These are phyloP conservation scores for Cicer cuneatum DNA, from an alignment of 306 rosid genomes.

Conservation along the genomic window DNA sequence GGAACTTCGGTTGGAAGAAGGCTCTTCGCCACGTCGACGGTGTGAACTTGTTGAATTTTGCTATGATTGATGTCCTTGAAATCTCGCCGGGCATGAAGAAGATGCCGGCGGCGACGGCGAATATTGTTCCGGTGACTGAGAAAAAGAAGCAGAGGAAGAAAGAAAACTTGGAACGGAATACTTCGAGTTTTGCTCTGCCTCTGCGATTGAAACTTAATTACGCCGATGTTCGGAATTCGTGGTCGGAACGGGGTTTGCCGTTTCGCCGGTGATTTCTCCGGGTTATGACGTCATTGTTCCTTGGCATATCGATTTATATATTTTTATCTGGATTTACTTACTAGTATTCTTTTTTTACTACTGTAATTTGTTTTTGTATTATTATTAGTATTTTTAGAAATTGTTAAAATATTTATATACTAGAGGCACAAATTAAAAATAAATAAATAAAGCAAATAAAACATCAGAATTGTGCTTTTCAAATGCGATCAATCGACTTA, in stretches of 20 bases:
- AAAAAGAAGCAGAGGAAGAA: conserved; percentile 41
- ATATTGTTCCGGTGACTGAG: not conserved
- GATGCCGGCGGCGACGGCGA: conserved; percentile 14
- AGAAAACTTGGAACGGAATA: conserved; percentile 39
- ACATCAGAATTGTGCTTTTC: not conserved
- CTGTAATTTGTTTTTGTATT: not conserved
- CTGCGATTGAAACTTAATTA: conserved; percentile 71
- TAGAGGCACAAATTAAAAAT: too few relatives aligned
- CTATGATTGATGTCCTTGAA: conserved; percentile 62
- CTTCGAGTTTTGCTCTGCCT: conserved; percentile 45
- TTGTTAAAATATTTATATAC: too few relatives aligned
- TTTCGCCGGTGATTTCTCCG: conserved; percentile 61
- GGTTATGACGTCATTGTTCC: not conserved
- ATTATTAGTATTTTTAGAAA: not conserved
- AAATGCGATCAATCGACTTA: not conserved
- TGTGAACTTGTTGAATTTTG: conserved; percentile 61
- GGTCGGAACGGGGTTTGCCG: conserved; percentile 75
- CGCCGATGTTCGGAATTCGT: conserved; percentile 61
- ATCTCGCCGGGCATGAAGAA: conserved; percentile 63
- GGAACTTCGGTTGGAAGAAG: conserved; percentile 54
- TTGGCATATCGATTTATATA: not conserved
- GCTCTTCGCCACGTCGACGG: conserved; percentile 64
- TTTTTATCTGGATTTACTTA: not conserved
- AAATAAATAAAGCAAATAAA: too few relatives aligned
- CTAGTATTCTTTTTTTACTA: not conserved